Evolutionary conservation across 805 yeast genomes (phyloP).

Genomic region (Vanderwaltozyma yarrowii): DNA sequence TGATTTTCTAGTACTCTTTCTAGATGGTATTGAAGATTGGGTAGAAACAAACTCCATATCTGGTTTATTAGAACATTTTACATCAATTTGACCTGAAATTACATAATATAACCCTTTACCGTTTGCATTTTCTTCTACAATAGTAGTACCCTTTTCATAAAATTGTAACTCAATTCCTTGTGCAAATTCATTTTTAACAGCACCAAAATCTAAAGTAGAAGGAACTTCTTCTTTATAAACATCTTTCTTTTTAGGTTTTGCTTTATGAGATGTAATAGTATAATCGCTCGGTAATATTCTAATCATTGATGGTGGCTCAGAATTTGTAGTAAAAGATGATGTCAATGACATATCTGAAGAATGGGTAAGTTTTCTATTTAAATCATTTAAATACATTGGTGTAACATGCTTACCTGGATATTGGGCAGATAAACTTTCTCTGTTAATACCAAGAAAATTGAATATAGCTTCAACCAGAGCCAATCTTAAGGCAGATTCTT

Average conservation of each 20-base stretch:
- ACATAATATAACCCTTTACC: conserved; percentile 73
- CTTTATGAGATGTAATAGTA: conserved; percentile 7
- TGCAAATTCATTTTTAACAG: conserved; percentile 49
- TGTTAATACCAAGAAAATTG: conserved; percentile 52
- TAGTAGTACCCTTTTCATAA: conserved; percentile 40
- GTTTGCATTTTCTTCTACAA: conserved; percentile 55
- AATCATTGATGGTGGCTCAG: conserved; percentile 12
- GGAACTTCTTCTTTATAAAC: conserved; percentile 17
- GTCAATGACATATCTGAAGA: conserved; percentile 13
- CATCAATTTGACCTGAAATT: conserved; percentile 67
- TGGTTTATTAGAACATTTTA: conserved; percentile 20
- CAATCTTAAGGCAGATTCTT: conserved; percentile 50
- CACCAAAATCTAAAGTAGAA: conserved; percentile 34
- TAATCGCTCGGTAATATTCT: conserved; percentile 20
- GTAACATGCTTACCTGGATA: neutral
- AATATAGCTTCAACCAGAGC: conserved; percentile 68
- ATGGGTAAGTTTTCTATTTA: neutral
- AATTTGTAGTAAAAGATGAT: conserved; percentile 8
- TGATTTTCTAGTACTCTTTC: conserved; percentile 3
- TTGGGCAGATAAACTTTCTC: conserved; percentile 18
- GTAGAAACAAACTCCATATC: neutral
- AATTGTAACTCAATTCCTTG: conserved; percentile 47
- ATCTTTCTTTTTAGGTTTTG: conserved; percentile 9
- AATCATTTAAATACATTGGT: neutral
- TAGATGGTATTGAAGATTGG: neutral